These are phyloP conservation scores for Cyclostephanos tholiformis DNA, from an alignment of 108 stramenopile species.

Conservation along the genomic window DNA sequence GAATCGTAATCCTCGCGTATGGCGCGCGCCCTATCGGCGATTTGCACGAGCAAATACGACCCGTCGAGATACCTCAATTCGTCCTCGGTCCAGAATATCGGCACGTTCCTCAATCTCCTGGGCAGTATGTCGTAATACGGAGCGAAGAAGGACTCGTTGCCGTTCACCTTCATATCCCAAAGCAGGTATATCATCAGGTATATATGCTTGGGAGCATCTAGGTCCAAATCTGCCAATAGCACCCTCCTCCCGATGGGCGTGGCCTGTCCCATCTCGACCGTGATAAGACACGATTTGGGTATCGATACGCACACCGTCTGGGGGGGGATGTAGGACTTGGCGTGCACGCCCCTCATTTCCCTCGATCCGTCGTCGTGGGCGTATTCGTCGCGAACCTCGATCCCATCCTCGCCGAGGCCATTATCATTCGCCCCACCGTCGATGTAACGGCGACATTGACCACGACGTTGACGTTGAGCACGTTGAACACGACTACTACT, in stretches of 20 bases:
- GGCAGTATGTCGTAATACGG: constrained; percentile 99
- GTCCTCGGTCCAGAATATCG: constrained; percentile 94
- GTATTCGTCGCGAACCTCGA: no score
- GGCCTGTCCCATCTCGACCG: constrained; percentile 99
- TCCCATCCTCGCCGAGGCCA: not conserved
- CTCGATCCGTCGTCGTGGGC: constrained; percentile 57
- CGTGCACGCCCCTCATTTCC: constrained; percentile 98
- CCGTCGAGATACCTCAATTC: constrained; percentile 88
- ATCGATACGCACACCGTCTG: constrained; percentile 87
- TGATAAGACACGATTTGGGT: constrained; percentile 94
- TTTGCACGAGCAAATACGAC: constrained; percentile 85
- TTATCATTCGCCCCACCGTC: not conserved
- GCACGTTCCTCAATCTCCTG: constrained; percentile 90
- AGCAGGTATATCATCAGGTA: constrained; percentile 97
- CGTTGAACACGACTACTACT: no score
- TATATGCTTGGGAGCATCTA: constrained; percentile 99
- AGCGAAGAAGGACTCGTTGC: constrained; percentile 88
- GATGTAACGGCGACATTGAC: no score
- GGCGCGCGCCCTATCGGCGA: constrained; percentile 77
- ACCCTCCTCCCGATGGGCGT: constrained; percentile 89
- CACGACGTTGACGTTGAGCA: no score
- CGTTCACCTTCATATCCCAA: constrained; percentile 86
- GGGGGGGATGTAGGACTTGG: constrained; percentile 72
- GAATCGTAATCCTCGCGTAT: constrained; percentile 93
- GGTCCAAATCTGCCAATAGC: constrained; percentile 69